phyloP scores from a whole-genome alignment of 2,329 filamentous ascomycete genomes.

The Lachnellula subtilissima region DNA sequence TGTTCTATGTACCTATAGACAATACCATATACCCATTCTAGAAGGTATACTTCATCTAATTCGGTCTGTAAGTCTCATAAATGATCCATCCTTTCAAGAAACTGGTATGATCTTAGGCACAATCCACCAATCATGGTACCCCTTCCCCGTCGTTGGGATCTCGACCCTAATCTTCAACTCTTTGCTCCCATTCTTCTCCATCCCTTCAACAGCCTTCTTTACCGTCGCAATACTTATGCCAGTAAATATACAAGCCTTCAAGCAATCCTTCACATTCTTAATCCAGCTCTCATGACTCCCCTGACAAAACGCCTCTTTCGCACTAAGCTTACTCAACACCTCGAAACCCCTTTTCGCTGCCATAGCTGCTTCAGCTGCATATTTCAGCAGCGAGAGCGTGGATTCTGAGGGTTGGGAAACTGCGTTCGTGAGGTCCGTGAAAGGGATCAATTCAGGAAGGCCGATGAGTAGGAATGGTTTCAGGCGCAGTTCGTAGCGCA shows the following conservation, averaged over 20 bases:
- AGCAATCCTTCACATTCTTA: slow-evolving; percentile 51
- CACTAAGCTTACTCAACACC: slow-evolving; percentile 46
- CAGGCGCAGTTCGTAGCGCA: slow-evolving; percentile 66
- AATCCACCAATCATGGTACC: slow-evolving; percentile 62
- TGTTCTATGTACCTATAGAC: too few species aligned
- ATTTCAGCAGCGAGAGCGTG: slow-evolving; percentile 30
- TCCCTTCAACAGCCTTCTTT: slow-evolving; percentile 48
- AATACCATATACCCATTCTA: too few species aligned
- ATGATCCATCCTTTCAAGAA: not conserved
- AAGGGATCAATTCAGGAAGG: slow-evolving; percentile 52
- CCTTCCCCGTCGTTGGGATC: slow-evolving; percentile 47
- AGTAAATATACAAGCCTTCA: slow-evolving; percentile 67
- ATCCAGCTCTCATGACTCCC: slow-evolving; percentile 60
- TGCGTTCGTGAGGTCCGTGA: slow-evolving; percentile 45
- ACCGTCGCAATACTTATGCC: slow-evolving; percentile 59
- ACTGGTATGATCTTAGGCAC: slow-evolving; percentile 42
- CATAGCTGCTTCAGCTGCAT: slow-evolving; percentile 31
- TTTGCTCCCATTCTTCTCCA: slow-evolving; percentile 21
- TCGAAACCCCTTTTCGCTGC: slow-evolving; percentile 51
- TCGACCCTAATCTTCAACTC: slow-evolving; percentile 41
- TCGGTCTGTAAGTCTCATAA: too few species aligned
- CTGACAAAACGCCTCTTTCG: slow-evolving; percentile 49
- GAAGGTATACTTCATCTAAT: too few species aligned
- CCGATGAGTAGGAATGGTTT: slow-evolving; percentile 60
- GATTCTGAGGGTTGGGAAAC: slow-evolving; percentile 38